Conservation (phyloP, 208 protist species). For the Wallacemonas sp. region DNA sequence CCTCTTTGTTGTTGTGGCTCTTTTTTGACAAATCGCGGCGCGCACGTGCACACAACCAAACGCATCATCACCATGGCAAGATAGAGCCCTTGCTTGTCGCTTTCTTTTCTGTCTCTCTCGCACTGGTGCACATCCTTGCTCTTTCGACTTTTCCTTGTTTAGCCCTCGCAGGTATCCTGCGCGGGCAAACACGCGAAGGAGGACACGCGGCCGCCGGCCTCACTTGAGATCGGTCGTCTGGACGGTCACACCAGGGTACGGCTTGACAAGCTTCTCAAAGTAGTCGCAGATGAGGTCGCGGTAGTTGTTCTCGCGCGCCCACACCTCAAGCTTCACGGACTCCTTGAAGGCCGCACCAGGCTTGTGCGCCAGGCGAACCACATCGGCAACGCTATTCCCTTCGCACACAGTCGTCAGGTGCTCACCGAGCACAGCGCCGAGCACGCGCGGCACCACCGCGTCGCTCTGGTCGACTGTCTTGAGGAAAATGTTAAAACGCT, state of each 20-base stretch:
- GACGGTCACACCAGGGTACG: conserved; percentile 57
- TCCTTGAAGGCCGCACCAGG: conserved; percentile 57
- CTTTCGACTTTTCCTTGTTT: too few relatives aligned
- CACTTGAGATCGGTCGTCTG: conserved; percentile 13
- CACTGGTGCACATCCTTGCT: too few relatives aligned
- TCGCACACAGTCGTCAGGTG: conserved; percentile 46
- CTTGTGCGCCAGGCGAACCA: conserved; percentile 83
- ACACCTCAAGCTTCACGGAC: conserved; percentile 69
- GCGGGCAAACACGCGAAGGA: too few relatives aligned
- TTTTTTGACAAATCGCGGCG: too few relatives aligned
- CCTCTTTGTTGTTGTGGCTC: too few relatives aligned
- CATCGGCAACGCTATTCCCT: conserved; percentile 49
- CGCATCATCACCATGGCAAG: too few relatives aligned
- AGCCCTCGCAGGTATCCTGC: too few relatives aligned
- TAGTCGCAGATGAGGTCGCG: conserved; percentile 47
- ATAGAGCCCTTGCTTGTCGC: too few relatives aligned
- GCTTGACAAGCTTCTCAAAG: conserved; percentile 47
- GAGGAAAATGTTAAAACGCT: conserved; percentile 68
- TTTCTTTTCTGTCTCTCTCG: too few relatives aligned
- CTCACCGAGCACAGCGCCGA: conserved; percentile 80
- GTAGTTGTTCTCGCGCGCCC: conserved; percentile 45
- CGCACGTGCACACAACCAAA: too few relatives aligned
- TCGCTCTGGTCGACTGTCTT: conserved; percentile 71
- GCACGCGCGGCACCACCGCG: conserved; percentile 41
- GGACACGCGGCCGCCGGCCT: too few relatives aligned